phyloP scores from a whole-genome alignment of 768 basidiomycete species.

The Tephrocybe sp. region DNA sequence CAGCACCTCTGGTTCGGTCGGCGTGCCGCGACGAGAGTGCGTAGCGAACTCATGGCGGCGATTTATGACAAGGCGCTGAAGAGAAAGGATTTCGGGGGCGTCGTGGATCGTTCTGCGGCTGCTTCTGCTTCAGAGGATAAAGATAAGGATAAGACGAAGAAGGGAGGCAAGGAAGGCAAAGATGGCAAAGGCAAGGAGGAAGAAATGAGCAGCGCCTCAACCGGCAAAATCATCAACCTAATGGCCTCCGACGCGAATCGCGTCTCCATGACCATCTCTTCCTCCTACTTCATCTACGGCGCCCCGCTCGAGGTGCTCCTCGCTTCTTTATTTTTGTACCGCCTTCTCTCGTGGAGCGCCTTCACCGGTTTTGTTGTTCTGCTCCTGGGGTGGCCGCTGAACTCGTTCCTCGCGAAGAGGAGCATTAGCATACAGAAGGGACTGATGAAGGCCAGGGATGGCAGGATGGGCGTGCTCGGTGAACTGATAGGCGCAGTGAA shows the following conservation, averaged over 20 bases:
- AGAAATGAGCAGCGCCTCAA: constrained; percentile 64
- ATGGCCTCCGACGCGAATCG: constrained; percentile 81
- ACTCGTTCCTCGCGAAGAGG: constrained; percentile 61
- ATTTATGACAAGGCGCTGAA: constrained; percentile 90
- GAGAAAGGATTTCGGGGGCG: constrained; percentile 80
- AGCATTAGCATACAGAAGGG: constrained; percentile 63
- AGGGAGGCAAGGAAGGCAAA: not conserved
- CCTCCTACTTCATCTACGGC: constrained; percentile 67
- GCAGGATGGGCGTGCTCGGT: constrained; percentile 74
- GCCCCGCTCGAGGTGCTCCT: constrained; percentile 80
- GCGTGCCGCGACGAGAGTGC: constrained; percentile 60
- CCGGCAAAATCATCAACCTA: constrained; percentile 88
- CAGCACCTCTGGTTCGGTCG: constrained; percentile 49
- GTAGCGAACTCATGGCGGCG: constrained; percentile 78
- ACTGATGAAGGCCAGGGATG: constrained; percentile 62
- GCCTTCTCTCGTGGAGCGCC: constrained; percentile 66
- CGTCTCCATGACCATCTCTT: constrained; percentile 52
- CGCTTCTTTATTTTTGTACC: constrained; percentile 73
- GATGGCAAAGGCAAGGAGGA: constrained; percentile 23
- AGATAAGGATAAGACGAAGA: constrained; percentile 43
- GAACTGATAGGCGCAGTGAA: constrained; percentile 77
- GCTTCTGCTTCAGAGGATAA: constrained; percentile 18
- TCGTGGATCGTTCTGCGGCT: constrained; percentile 47
- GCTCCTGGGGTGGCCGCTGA: constrained; percentile 67
- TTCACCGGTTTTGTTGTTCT: constrained; percentile 78